phyloP scores from a whole-genome alignment of 2,329 filamentous ascomycete species.

The Ophiostoma triangulosporum region DNA sequence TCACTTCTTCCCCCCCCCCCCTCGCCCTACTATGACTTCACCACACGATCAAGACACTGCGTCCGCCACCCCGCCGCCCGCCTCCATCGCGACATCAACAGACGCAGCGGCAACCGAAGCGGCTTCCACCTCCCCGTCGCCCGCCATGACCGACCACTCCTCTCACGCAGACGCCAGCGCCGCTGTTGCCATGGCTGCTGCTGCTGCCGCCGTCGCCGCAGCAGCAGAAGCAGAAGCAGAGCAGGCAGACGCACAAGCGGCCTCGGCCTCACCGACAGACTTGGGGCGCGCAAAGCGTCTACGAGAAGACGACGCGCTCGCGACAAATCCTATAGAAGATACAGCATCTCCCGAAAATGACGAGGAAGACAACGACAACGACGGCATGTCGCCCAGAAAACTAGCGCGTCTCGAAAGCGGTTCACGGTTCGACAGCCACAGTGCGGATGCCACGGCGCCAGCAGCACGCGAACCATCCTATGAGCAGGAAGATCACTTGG shows the following conservation, averaged over 20 bases:
- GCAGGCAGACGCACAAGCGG: slow-evolving; percentile 12
- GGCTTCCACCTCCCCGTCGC: not conserved
- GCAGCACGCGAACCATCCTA: not conserved
- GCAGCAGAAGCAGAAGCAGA: slow-evolving; percentile 6
- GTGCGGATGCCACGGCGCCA: not conserved
- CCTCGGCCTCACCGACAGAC: slow-evolving; percentile 12
- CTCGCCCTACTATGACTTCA: not conserved
- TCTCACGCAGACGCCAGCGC: slow-evolving; percentile 9
- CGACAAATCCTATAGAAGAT: slow-evolving; percentile 10
- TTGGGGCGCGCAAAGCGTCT: not conserved
- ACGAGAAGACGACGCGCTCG: not conserved
- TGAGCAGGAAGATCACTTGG: slow-evolving; percentile 29
- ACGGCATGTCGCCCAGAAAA: slow-evolving; percentile 35
- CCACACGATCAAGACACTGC: slow-evolving; percentile 34
- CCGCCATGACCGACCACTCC: slow-evolving; percentile 14
- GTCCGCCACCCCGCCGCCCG: slow-evolving; percentile 20
- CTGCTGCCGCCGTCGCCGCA: slow-evolving; percentile 19
- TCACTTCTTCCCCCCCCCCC: not conserved
- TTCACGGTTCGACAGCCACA: slow-evolving; percentile 11
- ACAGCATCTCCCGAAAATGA: slow-evolving; percentile 12
- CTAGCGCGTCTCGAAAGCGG: slow-evolving; percentile 33
- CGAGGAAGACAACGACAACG: not conserved
- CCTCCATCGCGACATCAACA: slow-evolving; percentile 11
- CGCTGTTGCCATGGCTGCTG: slow-evolving; percentile 17
- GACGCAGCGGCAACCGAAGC: not conserved